phyloP scores from a whole-genome alignment of 2,329 filamentous ascomycete genomes.

The Thielaviopsis musarum region DNA sequence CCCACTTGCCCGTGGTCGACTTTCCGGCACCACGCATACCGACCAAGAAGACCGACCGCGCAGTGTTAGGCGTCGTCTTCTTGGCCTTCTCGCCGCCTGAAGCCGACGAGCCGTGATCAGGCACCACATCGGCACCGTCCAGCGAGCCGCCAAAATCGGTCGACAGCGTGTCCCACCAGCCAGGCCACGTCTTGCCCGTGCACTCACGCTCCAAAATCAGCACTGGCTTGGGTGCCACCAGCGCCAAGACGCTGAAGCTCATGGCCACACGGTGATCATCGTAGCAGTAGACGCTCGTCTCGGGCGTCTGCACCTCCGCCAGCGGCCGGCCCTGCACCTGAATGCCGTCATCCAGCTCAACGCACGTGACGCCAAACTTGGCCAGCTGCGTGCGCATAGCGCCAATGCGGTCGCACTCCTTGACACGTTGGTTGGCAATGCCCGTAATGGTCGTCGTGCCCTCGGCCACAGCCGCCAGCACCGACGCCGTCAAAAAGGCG shows the following conservation, averaged over 20 bases:
- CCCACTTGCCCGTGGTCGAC: slow-evolving; percentile 81
- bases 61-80: neutral
- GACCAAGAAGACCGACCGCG: slow-evolving; percentile 70
- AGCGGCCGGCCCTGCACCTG: slow-evolving; percentile 42
- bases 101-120: slow-evolving; percentile 11
- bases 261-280: slow-evolving; percentile 97
- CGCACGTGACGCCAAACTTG: slow-evolving; percentile 78
- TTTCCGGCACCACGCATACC: slow-evolving; percentile 97
- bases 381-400: slow-evolving; percentile 91
- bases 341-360: slow-evolving; percentile 90
- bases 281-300: slow-evolving; percentile 71
- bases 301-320: slow-evolving; percentile 33
- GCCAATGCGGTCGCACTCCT: slow-evolving; percentile 91
- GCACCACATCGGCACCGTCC: slow-evolving; percentile 49
- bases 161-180: slow-evolving; percentile 87
- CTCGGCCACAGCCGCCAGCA: slow-evolving; percentile 74
- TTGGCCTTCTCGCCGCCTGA: slow-evolving; percentile 2
- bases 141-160: slow-evolving; percentile 26
- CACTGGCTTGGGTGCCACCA: slow-evolving; percentile 52
- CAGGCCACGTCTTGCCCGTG: slow-evolving; percentile 94
- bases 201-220: slow-evolving; percentile 82
- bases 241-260: slow-evolving; percentile 84
- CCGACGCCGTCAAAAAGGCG: slow-evolving; percentile 88
- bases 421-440: slow-evolving; percentile 94
- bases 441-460: slow-evolving; percentile 77